Evolutionary conservation across 2,329 filamentous ascomycete genomes (phyloP).

Genomic region (Pseudopyrenochaeta lycopersici): DNA sequence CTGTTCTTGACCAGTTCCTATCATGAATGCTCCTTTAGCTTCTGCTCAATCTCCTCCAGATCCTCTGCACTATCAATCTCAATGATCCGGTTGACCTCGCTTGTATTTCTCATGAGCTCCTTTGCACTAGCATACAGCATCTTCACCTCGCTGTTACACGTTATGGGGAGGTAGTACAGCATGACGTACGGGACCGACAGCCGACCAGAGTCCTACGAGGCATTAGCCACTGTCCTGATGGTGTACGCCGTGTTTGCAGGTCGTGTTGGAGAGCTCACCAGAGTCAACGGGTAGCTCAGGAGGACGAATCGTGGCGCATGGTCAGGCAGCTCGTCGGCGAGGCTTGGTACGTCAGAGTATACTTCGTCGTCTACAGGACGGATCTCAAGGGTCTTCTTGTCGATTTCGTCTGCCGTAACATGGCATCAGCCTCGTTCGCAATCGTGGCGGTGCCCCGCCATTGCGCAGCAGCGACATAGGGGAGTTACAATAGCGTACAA

Average conservation of each 20-base stretch:
- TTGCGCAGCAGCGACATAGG: slow-evolving; percentile 1
- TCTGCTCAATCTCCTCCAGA: slow-evolving; percentile 79
- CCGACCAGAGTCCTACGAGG: slow-evolving; percentile 76
- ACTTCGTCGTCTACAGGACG: slow-evolving; percentile 81
- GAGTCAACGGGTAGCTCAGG: slow-evolving; percentile 87
- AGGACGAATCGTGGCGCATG: slow-evolving; percentile 90
- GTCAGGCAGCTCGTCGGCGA: slow-evolving; percentile 90
- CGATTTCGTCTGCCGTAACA: slow-evolving; percentile 76
- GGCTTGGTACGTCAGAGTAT: slow-evolving; percentile 81
- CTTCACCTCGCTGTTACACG: slow-evolving; percentile 83
- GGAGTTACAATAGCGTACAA: slow-evolving; percentile 69
- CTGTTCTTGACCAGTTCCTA: not conserved
- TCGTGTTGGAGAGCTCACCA: slow-evolving; percentile 64
- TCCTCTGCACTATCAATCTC: slow-evolving; percentile 86
- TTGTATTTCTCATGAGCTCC: slow-evolving; percentile 92
- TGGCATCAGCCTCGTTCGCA: slow-evolving; percentile 38
- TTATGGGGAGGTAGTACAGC: slow-evolving; percentile 92
- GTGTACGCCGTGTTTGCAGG: not conserved
- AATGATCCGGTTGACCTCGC: slow-evolving; percentile 86
- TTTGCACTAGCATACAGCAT: slow-evolving; percentile 98
- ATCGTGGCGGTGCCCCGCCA: slow-evolving; percentile 1
- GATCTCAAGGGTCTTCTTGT: slow-evolving; percentile 90
- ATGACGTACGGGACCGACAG: slow-evolving; percentile 92
- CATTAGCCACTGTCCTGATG: not conserved
- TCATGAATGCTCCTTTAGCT: slow-evolving; percentile 55